Evolutionary conservation across 2,329 filamentous ascomycete genomes (phyloP), one percentile per base, ranked within the genome.

Genomic region (Samsoniella hepiali): DNA sequence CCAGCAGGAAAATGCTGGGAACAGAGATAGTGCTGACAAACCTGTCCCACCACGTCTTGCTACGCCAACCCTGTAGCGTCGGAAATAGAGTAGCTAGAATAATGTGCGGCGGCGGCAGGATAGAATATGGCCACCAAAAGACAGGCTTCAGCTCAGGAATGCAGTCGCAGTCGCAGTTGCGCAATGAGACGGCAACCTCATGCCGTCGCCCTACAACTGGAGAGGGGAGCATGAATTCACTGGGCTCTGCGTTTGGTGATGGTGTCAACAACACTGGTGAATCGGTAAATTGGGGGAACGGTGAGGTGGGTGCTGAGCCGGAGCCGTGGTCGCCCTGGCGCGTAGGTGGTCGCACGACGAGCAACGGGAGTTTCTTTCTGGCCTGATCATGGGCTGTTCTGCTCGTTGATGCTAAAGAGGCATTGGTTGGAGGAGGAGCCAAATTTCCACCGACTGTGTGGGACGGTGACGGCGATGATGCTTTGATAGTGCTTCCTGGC

Each of bases 1-100:
- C 94, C 4, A 99, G 81, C 2, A 98, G 78, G 66, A 99, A 91
- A 44, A 99, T 92, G 69, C 90, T 96, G 1, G 93, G 91, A n/a
- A 92, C 88, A 8, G 93, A 93, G 44, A 96, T 82, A 11, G 95
- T 70, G 49, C 92, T 94, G 55, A 97, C 78, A 51, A 93, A 77
- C 71, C 91, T 93, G 69, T 94, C 93, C 87, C 88, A 92, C n/a
- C 89, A 75, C n/a, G 81, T 87, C 76, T 97, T 98, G 34, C 90
- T 85, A 50, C 76, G 80, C 92, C 94, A 99, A 32, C 84, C 88
- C 67, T 88, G 88, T 36, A 99, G 77, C 0, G 94, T 97, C 1
- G 95, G 95, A 68, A 98, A 97, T 0, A 99, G 76, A 0, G 91
- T 93, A 17, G 86, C 83, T 17, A 87, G 74, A 15, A 98, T 79